These are phyloP conservation scores for Rossbeevera mucosa DNA, from an alignment of 768 basidiomycete species.

Conservation along the genomic window DNA sequence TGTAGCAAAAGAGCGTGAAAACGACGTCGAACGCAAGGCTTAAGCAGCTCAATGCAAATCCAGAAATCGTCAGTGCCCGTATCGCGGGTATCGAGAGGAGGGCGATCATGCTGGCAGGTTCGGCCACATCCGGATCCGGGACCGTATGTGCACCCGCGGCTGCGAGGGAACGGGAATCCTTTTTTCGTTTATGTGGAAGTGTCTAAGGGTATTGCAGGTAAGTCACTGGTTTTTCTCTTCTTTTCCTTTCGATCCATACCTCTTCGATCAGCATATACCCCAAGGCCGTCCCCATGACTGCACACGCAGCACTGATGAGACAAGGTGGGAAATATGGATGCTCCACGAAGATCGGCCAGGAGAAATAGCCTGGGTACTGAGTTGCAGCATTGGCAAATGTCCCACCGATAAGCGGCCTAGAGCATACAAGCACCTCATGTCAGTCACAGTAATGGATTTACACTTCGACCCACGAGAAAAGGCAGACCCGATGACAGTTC, in stretches of 20 bases:
- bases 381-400: slow-evolving; percentile 17
- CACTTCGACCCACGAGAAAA: neutral
- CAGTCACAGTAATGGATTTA: neutral
- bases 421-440: neutral
- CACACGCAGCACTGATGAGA: slow-evolving; percentile 7
- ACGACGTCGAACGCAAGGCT: slow-evolving; percentile 54
- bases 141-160: neutral
- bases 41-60: slow-evolving; percentile 47
- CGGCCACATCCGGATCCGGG: neutral
- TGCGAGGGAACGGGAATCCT: no score
- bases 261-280: slow-evolving; percentile 20
- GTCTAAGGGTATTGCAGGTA: slow-evolving; percentile 6
- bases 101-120: slow-evolving; percentile 26
- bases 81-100: slow-evolving; percentile 50
- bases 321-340: slow-evolving; percentile 20
- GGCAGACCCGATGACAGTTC: slow-evolving; percentile 49
- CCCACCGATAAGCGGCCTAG: slow-evolving; percentile 22
- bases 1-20: slow-evolving; percentile 64
- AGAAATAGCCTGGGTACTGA: slow-evolving; percentile 6
- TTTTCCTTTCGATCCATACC: slow-evolving; percentile 2
- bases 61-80: slow-evolving; percentile 47
- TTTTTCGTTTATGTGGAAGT: slow-evolving; percentile 13
- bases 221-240: neutral
- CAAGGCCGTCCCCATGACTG: slow-evolving; percentile 5
- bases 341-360: slow-evolving; percentile 5